Conservation (phyloP, 2,329 filamentous ascomycete species). For the Emericellopsis cladophorae region DNA sequence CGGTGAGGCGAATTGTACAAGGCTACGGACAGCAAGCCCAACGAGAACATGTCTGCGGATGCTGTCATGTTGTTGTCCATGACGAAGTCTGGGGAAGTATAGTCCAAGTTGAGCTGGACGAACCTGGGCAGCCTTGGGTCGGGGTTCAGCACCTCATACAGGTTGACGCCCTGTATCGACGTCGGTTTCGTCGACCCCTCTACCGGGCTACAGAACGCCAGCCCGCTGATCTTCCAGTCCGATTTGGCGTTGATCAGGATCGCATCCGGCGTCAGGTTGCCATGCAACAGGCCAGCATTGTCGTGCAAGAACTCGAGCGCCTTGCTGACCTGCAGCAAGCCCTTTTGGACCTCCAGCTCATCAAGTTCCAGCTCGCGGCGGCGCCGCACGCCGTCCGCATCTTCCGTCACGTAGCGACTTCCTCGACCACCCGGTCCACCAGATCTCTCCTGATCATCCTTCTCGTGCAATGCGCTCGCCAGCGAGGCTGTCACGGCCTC, state of each 20-base stretch:
- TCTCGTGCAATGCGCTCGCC: conserved; percentile 68
- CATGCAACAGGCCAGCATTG: conserved; percentile 85
- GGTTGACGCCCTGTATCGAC: conserved; percentile 65
- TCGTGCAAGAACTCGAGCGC: conserved; percentile 92
- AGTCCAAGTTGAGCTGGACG: conserved; percentile 87
- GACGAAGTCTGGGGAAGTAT: conserved; percentile 87
- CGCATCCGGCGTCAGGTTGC: conserved; percentile 86
- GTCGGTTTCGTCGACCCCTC: conserved; percentile 63
- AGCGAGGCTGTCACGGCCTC: conserved; percentile 87
- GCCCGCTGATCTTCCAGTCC: conserved; percentile 97
- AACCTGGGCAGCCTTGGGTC: conserved; percentile 70
- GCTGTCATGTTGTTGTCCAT: conserved; percentile 78
- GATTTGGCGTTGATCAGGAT: conserved; percentile 94
- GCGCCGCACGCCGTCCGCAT: conserved; percentile 58
- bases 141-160: conserved; percentile 74
- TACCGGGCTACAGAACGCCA: conserved; percentile 76
- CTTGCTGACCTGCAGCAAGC: conserved; percentile 82
- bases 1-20: conserved; percentile 90
- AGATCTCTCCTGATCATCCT: conserved; percentile 70
- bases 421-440: conserved; percentile 56
- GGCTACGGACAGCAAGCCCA: conserved; percentile 78
- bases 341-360: conserved; percentile 95
- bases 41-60: conserved; percentile 83
- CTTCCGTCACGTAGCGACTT: conserved; percentile 72
- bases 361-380: conserved; percentile 84